phyloP scores from a whole-genome alignment of 148 eudicot species.

The Cornus controversa region DNA sequence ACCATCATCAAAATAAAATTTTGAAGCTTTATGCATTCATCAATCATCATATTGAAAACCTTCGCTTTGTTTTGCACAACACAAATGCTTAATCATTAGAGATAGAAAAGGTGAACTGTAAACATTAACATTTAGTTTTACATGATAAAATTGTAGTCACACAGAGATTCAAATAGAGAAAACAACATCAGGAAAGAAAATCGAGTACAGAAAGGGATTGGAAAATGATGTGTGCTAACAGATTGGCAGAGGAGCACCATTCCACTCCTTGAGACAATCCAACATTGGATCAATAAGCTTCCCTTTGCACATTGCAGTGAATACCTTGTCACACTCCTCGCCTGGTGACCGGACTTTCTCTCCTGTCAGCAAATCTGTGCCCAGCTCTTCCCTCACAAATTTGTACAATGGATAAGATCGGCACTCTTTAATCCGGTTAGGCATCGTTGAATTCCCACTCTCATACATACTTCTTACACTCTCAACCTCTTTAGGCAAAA shows the following conservation, averaged over 20 bases:
- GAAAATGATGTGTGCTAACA: constrained; percentile 25
- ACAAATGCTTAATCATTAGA: too few species aligned
- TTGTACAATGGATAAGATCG: constrained; percentile 74
- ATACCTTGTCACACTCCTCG: constrained; percentile 74
- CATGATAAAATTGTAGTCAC: too few species aligned
- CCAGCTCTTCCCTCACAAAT: constrained; percentile 62
- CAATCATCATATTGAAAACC: too few species aligned
- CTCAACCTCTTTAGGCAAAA: constrained; percentile 69
- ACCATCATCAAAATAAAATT: too few species aligned
- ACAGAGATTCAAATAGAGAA: too few species aligned
- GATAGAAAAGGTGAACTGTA: too few species aligned
- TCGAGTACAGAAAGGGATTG: background rate
- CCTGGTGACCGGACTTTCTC: constrained; percentile 69
- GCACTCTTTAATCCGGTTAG: constrained; percentile 69
- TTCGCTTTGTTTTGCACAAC: too few species aligned
- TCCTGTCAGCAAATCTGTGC: constrained; percentile 56
- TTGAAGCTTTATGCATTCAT: too few species aligned
- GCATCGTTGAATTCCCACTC: constrained; percentile 40
- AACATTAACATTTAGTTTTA: too few species aligned
- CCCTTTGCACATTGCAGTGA: constrained; percentile 60
- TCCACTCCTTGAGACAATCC: constrained; percentile 73
- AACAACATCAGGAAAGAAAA: background rate
- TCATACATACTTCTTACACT: constrained; percentile 47
- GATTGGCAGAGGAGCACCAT: constrained; percentile 83
- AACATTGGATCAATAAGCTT: constrained; percentile 69